These are phyloP conservation scores for Calcarisporium arbuscula DNA, from an alignment of 2,329 filamentous ascomycete genomes.

Conservation along the genomic window DNA sequence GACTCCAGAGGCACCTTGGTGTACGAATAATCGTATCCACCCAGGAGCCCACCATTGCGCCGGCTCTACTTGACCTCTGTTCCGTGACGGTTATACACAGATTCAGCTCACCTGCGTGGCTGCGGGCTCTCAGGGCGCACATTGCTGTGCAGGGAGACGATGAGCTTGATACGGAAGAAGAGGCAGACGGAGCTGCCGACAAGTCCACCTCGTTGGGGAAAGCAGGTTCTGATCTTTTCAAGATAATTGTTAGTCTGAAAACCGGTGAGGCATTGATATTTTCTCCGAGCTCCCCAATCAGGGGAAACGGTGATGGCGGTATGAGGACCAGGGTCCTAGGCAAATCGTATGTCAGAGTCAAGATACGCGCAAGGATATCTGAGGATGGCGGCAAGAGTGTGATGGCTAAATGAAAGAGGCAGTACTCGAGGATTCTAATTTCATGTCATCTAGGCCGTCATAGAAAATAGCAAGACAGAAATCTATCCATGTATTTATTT, in stretches of 20 bases:
- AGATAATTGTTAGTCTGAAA: neutral
- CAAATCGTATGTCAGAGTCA: slow-evolving; percentile 2
- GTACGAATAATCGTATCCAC: slow-evolving; percentile 62
- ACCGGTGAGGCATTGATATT: slow-evolving; percentile 1
- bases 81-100: slow-evolving; percentile 61
- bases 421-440: too few species aligned
- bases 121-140: slow-evolving; percentile 30
- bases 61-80: slow-evolving; percentile 60
- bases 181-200: too few species aligned
- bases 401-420: too few species aligned
- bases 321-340: slow-evolving; percentile 1
- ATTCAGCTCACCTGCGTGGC: slow-evolving; percentile 60
- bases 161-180: neutral
- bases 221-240: neutral
- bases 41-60: slow-evolving; percentile 65
- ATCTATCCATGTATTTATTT: too few species aligned
- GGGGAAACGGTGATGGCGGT: neutral
- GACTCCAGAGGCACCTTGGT: slow-evolving; percentile 62
- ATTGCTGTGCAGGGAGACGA: slow-evolving; percentile 27
- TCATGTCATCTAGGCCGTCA: too few species aligned
- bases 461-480: too few species aligned
- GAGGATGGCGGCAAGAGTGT: slow-evolving; percentile 3
- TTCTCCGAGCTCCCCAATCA: neutral
- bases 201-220: too few species aligned
- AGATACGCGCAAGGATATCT: slow-evolving; percentile 4